Evolutionary conservation across 352 stramenopile genomes (phyloP).

Genomic region (Globisporangium nodosum): DNA sequence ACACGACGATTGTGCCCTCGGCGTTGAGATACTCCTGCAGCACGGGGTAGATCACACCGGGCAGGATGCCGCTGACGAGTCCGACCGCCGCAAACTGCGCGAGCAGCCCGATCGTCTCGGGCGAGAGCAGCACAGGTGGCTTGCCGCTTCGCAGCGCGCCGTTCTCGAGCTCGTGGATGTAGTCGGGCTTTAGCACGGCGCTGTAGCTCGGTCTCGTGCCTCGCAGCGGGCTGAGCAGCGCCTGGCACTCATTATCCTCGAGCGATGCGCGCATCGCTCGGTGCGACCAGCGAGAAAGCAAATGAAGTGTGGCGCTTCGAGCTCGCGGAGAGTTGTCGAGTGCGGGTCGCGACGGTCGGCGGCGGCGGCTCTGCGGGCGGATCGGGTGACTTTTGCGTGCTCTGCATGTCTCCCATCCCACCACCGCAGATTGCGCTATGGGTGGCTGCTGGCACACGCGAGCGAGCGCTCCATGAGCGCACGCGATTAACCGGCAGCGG

Average conservation of each 20-base stretch:
- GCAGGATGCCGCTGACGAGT: conserved; percentile 39
- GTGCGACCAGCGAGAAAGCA: not conserved
- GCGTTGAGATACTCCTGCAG: conserved; percentile 52
- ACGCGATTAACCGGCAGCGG: not conserved
- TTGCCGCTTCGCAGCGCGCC: conserved; percentile 25
- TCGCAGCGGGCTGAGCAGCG: conserved; percentile 6
- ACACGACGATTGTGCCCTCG: conserved; percentile 47
- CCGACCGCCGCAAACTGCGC: conserved; percentile 53
- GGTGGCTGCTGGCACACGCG: not conserved
- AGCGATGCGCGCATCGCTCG: conserved; percentile 6
- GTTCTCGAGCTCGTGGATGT: conserved; percentile 15
- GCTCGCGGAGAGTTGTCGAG: not conserved
- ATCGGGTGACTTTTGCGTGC: no score
- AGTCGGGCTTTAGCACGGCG: not conserved
- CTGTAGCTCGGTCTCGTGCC: conserved; percentile 2
- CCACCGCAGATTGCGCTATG: not conserved
- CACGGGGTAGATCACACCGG: conserved; percentile 46
- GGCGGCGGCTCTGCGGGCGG: no score
- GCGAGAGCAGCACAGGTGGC: conserved; percentile 12
- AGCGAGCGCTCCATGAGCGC: not conserved
- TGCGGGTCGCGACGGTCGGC: not conserved
- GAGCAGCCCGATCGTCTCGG: conserved; percentile 24
- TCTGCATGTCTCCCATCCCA: not conserved
- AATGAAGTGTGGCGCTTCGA: conserved; percentile 1
- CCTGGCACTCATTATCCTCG: conserved; percentile 4